Evolutionary conservation across 495 filamentous ascomycete genomes (phyloP), one percentile per base, ranked within the genome.

Genomic region (Penicillium angulare): DNA sequence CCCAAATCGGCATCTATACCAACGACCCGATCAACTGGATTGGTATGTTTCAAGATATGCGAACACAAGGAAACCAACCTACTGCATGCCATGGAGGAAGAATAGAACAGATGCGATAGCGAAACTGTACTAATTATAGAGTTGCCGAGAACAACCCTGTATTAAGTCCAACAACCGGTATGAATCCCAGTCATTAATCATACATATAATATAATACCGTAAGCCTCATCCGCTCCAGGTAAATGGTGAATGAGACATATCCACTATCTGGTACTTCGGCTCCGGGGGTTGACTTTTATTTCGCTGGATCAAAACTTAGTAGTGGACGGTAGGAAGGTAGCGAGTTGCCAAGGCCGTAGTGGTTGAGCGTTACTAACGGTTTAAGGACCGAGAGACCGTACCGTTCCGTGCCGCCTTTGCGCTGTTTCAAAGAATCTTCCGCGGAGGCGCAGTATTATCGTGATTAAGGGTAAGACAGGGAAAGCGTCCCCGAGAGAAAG

Each of bases 61-160:
- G 21, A 50, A 41, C 43, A 24, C 16, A 16, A 31, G 35, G n/a
- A n/a, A n/a, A n/a, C n/a, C n/a, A n/a, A n/a, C 29, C 21, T n/a
- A 36, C 12, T 57, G 54, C 55, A 57, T 57, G 55, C 41, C 36
- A 57, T 52, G 15, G 22, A 24, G 34, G 21, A 34, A 34, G 20
- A 29, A 18, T 8, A 1, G 7, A 33, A 38, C 20, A 18, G 46
- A 47, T 31, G 12, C 50, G 53, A 53, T 58, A 53, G 50, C 40
- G 42, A 58, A n/a, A n/a, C n/a, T n/a, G n/a, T n/a, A n/a, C n/a
- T 50, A 50, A 21, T 18, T 18, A 23, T 41, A 22, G 17, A 32
- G 26, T 15, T 44, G 31, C 52, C 51, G 51, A 41, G 8, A 20
- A 41, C 38, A 24, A 5, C 21, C 21, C 38, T 16, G 21, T 24